Conservation (phyloP, 805 yeast species). For the Zygotorulaspora danielsina region DNA sequence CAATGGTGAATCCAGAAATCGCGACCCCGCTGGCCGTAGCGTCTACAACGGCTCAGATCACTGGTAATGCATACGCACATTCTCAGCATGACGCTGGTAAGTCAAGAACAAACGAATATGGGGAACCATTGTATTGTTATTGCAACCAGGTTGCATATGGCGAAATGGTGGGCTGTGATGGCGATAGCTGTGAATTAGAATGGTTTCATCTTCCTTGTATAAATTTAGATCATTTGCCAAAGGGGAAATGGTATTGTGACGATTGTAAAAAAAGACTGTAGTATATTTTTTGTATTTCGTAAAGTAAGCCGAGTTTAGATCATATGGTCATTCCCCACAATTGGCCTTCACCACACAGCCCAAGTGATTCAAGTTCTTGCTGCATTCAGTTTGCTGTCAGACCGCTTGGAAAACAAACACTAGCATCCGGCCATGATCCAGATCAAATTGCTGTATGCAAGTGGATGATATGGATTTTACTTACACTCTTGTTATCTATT, state of each 20-base stretch:
- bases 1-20: slow-evolving; percentile 6
- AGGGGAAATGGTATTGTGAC: slow-evolving; percentile 78
- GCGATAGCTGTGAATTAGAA: slow-evolving; percentile 83
- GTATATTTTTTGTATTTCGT: neutral
- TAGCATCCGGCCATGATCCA: no score
- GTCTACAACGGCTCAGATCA: slow-evolving; percentile 11
- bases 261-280: slow-evolving; percentile 43
- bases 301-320: no score
- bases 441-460: no score
- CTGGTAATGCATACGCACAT: slow-evolving; percentile 3
- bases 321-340: no score
- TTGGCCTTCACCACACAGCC: no score
- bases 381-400: no score
- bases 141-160: slow-evolving; percentile 97
- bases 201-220: slow-evolving; percentile 97
- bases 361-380: no score
- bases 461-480: no score
- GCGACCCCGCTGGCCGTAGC: slow-evolving; percentile 6
- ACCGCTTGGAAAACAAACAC: no score
- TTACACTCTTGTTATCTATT: no score
- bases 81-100: slow-evolving; percentile 6
- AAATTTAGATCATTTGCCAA: slow-evolving; percentile 80
- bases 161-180: slow-evolving; percentile 99
- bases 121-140: slow-evolving; percentile 89
- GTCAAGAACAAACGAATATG: slow-evolving; percentile 34